Evolutionary conservation across 768 basidiomycete genomes (phyloP).

Genomic region (Galerina sulciceps): DNA sequence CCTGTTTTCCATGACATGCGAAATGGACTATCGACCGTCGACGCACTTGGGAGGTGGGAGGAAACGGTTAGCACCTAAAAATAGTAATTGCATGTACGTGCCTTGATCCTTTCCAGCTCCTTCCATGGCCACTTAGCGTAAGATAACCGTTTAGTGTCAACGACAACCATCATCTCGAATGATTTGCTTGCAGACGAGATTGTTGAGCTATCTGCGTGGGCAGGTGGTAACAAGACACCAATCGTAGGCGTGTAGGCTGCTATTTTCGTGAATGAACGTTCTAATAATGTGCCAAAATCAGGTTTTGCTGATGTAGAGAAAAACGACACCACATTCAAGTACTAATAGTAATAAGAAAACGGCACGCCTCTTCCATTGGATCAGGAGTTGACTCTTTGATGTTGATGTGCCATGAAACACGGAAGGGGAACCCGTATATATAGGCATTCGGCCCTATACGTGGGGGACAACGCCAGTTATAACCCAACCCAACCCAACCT

Average conservation of each 20-base stretch:
- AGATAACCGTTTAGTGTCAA: slow-evolving; percentile 8
- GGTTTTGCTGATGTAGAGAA: no score
- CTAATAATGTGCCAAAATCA: no score
- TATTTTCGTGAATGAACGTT: no score
- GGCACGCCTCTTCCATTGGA: no score
- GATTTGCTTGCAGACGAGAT: neutral
- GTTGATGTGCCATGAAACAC: no score
- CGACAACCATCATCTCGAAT: slow-evolving; percentile 24
- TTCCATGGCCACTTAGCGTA: neutral
- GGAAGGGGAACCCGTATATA: no score
- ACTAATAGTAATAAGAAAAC: no score
- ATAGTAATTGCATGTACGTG: slow-evolving; percentile 10
- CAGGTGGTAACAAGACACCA: slow-evolving; percentile 8
- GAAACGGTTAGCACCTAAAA: slow-evolving; percentile 10
- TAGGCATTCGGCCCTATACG: no score
- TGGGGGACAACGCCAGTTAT: no score
- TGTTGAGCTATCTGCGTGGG: neutral
- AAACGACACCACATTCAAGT: no score
- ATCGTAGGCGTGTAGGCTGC: slow-evolving; percentile 24
- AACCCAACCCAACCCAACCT: no score
- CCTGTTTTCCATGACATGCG: slow-evolving; percentile 33
- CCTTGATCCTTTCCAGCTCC: slow-evolving; percentile 13
- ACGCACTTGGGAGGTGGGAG: neutral
- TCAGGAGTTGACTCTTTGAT: no score
- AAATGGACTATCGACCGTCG: slow-evolving; percentile 35